Conservation (phyloP, 805 yeast genomes). For the Wickerhamiella siamensis region DNA sequence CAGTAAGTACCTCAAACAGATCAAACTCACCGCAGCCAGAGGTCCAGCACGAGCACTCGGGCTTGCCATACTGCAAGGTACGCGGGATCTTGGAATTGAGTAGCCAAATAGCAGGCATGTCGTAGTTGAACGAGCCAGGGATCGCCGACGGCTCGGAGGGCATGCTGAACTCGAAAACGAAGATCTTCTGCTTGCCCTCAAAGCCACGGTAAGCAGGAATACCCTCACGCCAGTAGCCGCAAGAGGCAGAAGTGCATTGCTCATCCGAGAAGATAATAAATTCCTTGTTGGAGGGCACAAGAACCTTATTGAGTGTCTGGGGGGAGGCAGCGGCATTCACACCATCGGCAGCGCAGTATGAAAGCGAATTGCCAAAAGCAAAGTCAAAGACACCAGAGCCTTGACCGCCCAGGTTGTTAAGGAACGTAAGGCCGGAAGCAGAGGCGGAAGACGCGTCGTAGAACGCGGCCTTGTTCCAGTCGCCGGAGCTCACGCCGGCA, state of each 20-base stretch:
- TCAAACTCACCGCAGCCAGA: conserved; percentile 98
- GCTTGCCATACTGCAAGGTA: conserved; percentile 80
- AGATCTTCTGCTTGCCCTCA: conserved; percentile 69
- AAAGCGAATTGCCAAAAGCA: conserved; percentile 82
- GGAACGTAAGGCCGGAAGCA: conserved; percentile 58
- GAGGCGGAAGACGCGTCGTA: conserved; percentile 52
- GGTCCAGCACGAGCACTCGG: conserved; percentile 86
- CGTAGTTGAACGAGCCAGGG: conserved; percentile 44
- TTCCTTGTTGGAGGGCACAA: conserved; percentile 62
- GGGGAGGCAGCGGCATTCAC: conserved; percentile 55
- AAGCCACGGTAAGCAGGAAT: conserved; percentile 94
- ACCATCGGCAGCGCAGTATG: conserved; percentile 71
- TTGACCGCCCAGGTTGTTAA: conserved; percentile 68
- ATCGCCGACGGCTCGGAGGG: conserved; percentile 47
- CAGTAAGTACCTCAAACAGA: conserved; percentile 70
- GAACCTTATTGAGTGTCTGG: conserved; percentile 51
- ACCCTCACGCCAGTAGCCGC: conserved; percentile 77
- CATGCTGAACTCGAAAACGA: conserved; percentile 89
- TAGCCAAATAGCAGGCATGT: conserved; percentile 98
- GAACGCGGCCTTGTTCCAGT: conserved; percentile 68
- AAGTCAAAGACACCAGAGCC: conserved; percentile 83
- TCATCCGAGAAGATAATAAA: conserved; percentile 59
- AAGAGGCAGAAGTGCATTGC: conserved; percentile 31
- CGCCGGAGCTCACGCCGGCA: conserved; percentile 21
- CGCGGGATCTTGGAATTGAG: conserved; percentile 93